Evolutionary conservation across 768 basidiomycete species (phyloP), one percentile per base, ranked within the genome.

Genomic region (Suillus subluteus): DNA sequence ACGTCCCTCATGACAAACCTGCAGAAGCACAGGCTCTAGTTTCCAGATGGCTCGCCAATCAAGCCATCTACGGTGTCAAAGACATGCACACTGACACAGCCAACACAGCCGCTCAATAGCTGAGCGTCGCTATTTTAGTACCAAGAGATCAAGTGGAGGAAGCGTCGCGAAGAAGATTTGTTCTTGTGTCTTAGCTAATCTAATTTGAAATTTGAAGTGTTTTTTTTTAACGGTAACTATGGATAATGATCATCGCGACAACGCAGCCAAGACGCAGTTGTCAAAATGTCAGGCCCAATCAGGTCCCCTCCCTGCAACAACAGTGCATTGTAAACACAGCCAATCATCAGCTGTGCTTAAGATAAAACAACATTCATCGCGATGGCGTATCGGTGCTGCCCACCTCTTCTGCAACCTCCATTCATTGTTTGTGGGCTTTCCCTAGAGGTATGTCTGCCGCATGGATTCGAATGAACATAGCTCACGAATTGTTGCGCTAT

Each of bases 1-100:
- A 89, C 81, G 88, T 90, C 67, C 88, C 89, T 38, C 83, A 86
- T 80, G 89, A 90, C 73, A 90, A 88, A 72, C 90, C 91, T 4
- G 83, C 79, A 67, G 88, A 91, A 73, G 80, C 87, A 12, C 76
- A 87, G 55, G 79, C 82, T 55, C 87, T 92, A 86, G 79, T 92
- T 38, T 85, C 85, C 35, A 80, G 85, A 43, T 92, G 90, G 91
- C 75, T 92, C 38, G 81, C 79, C 32, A 74, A 78, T 52, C 66
- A 78, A 65, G 76, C 72, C 12, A 72, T 87, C 61, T 82, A 75
- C 81, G 37, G 3, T n/a, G n/a, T 62, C 30, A n/a, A 26, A 54
- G 26, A 35, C 44, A 18, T 62, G n/a, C 61, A 54, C 40, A 37
- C 37, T 37, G 37, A 37, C 37, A 35, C 12, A 48, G 4, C 13